Base-by-base conservation (phyloP, 202 grass and related monocot genomes). In the Brachypodium distachyon region DNA sequence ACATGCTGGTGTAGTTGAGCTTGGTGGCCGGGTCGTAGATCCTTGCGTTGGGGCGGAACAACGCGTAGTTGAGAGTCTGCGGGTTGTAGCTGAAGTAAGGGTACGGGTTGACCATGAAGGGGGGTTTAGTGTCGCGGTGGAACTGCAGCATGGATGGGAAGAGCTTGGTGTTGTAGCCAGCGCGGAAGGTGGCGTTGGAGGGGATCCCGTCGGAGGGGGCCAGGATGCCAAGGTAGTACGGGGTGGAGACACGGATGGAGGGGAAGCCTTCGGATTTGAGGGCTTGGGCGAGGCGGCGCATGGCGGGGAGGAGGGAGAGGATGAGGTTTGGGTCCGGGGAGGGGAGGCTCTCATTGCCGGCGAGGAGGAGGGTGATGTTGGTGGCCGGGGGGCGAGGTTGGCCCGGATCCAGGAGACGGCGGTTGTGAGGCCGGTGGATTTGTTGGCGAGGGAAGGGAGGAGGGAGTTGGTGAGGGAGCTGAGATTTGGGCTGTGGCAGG, bases 281-380 rank as follows among this genome's bases (percentile, higher is more conserved):
- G n/a, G n/a, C n/a, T 10, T 80, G 55, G 1, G 21, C 18, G 39
- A 96, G 67, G 16, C n/a, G n/a, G n/a, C 75, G 67, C 86, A 90
- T 96, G 18, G 92, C 92, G 0, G 86, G 89, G 19, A 92, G 81
- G 5, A 96, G 92, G 0, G 76, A 48, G 0, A 47, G n/a, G 33
- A 83, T 36, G 33, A 36, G 33, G 33, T n/a, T n/a, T n/a, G 33
- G 6, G 33, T 57, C 64, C n/a, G n/a, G n/a, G n/a, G n/a, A n/a
- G n/a, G n/a, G n/a, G n/a, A n/a, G n/a, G n/a, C n/a, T n/a, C n/a
- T 96, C 92, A 38, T 96, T 96, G 2, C 92, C 92, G 13, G 88
- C 84, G 12, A 92, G 71, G 33, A 92, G 56, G 53, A 87, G 84
- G 4, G 83, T 64, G 23, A 96, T 46, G 60, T 85, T 86, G 50